phyloP scores from a whole-genome alignment of 2,329 filamentous ascomycete species.

The Arthroderma sp. region DNA sequence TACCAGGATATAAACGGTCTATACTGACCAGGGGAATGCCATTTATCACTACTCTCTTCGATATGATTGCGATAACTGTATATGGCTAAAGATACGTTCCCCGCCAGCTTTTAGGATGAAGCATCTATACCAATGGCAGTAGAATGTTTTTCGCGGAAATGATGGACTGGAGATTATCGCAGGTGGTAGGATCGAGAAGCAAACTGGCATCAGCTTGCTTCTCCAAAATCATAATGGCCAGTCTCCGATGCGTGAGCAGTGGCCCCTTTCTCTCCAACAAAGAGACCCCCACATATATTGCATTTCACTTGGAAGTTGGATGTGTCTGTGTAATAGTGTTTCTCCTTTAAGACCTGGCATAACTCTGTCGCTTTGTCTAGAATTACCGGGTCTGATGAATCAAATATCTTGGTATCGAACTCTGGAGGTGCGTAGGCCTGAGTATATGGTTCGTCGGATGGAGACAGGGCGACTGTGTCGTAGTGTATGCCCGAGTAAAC shows the following conservation, averaged over 20 bases:
- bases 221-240: conserved; percentile 40
- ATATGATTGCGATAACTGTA: too few species aligned
- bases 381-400: conserved; percentile 43
- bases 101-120: not conserved
- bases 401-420: conserved; percentile 66
- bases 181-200: not conserved
- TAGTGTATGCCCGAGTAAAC: conserved; percentile 92
- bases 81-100: too few species aligned
- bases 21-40: too few species aligned
- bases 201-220: conserved; percentile 24
- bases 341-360: conserved; percentile 53
- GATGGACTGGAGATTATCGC: not conserved
- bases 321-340: conserved; percentile 82
- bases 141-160: too few species aligned
- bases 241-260: conserved; percentile 37
- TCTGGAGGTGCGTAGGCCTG: conserved; percentile 51
- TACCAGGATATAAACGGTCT: too few species aligned
- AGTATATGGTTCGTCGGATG: conserved; percentile 16
- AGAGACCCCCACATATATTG: conserved; percentile 43
- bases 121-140: not conserved
- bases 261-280: conserved; percentile 37
- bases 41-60: too few species aligned
- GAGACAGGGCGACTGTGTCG: conserved; percentile 70
- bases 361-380: conserved; percentile 51
- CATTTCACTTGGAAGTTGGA: conserved; percentile 67